These are phyloP conservation scores for Pterocarpus macrocarpus DNA, from an alignment of 306 rosid species.

Conservation along the genomic window DNA sequence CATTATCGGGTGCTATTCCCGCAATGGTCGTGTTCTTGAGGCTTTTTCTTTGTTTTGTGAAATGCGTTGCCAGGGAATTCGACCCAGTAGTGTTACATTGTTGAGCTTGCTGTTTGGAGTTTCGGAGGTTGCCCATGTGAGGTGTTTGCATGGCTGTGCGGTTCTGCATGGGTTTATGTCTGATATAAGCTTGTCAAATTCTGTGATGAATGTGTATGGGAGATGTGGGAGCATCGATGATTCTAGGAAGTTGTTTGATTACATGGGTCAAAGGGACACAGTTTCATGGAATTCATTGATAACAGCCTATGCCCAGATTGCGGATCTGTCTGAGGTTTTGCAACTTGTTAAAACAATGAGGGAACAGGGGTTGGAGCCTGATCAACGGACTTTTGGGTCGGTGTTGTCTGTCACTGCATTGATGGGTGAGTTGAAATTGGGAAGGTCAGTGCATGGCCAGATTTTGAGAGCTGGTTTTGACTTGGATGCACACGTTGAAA, in stretches of 20 bases:
- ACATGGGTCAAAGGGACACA: slow-evolving; percentile 59
- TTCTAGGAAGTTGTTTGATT: slow-evolving; percentile 67
- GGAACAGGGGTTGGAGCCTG: slow-evolving; percentile 57
- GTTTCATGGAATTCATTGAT: slow-evolving; percentile 81
- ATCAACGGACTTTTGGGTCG: slow-evolving; percentile 63
- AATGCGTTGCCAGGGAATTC: slow-evolving; percentile 65
- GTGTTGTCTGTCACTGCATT: slow-evolving; percentile 60
- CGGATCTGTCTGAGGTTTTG: slow-evolving; percentile 54
- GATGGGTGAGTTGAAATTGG: slow-evolving; percentile 61
- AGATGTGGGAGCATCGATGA: slow-evolving; percentile 68
- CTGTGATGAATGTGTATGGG: slow-evolving; percentile 65
- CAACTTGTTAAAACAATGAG: slow-evolving; percentile 59
- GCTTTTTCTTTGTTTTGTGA: slow-evolving; percentile 59
- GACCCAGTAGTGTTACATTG: slow-evolving; percentile 68
- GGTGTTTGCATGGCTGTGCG: slow-evolving; percentile 77
- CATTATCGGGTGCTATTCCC: slow-evolving; percentile 76
- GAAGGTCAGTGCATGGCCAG: slow-evolving; percentile 71
- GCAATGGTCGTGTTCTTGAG: slow-evolving; percentile 40
- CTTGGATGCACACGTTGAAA: slow-evolving; percentile 64
- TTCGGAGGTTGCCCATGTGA: slow-evolving; percentile 53
- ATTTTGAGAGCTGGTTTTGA: slow-evolving; percentile 67
- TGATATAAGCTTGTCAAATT: slow-evolving; percentile 62
- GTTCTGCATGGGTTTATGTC: slow-evolving; percentile 66
- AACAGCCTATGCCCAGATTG: slow-evolving; percentile 64
- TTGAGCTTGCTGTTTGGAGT: slow-evolving; percentile 66